Evolutionary conservation across 2,329 filamentous ascomycete species (phyloP), one percentile per base, ranked within the genome.

Genomic region (Phyllosticta capitalensis): DNA sequence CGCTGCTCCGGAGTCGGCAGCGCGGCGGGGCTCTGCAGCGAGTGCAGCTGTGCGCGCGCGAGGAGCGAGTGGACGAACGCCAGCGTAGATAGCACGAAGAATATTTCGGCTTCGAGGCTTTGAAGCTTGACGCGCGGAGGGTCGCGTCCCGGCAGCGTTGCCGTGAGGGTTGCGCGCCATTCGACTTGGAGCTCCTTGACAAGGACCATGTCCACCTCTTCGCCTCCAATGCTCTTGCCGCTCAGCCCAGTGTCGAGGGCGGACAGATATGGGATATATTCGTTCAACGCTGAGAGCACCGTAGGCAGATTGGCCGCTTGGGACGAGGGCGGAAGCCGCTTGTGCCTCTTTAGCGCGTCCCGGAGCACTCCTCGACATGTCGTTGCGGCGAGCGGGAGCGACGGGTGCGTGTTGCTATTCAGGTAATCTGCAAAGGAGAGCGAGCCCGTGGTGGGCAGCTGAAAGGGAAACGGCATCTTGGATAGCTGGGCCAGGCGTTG

Each of bases 381-480:
- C 65, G 91, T 92, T 21, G 90, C 87, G 58, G 83, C 83, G 66
- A 92, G 83, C 22, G 91, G 90, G 50, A 99, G 81, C 0, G 92
- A 96, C 3, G 94, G 92, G 73, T 97, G 92, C 2, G 90, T 90
- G 64, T 86, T 83, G 68, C 88, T 92, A 66, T 77, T 82, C 73
- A 95, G 87, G 73, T 80, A 88, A 45, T 86, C 80, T 21, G 89
- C 87, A 70, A 96, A 92, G 56, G 89, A 86, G 69, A 95, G 87
- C 58, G 87, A 83, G 33, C 91, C 95, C 5, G 92, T 96, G 0
- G 92, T 97, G 1, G 94, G 92, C 30, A 97, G 83, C 10, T 83
- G 77, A 69, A 96, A 96, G 12, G 89, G 88, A 70, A 89, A 97
- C 30, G 92, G 92, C 94, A 97, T 97, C 50, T 48, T 65, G 50